Conservation (phyloP, 306 rosid species). For the Prunus persica region Prunus_persica_NCBIv2 NC_034013.1:10950001-10950500, state of each 20-base stretch:
- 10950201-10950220: neutral
- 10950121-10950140: neutral
- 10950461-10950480: slow-evolving; percentile 8
- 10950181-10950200: neutral
- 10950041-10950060: neutral
- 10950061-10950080: neutral
- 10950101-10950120: neutral
- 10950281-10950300: slow-evolving; percentile 17
- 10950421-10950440: slow-evolving; percentile 33
- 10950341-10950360: neutral
- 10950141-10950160: neutral
- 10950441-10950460: slow-evolving; percentile 21
- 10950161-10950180: too few relatives aligned
- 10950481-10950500: neutral
- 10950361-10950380: slow-evolving; percentile 14
- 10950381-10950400: slow-evolving; percentile 18
- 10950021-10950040: neutral
- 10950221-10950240: neutral
- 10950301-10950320: neutral
- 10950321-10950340: slow-evolving; percentile 1
- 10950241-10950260: neutral
- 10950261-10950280: slow-evolving; percentile 24
- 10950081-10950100: neutral
- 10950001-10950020: neutral
- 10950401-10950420: slow-evolving; percentile 12